A percentile compares a stretch with the other conserved stretches of the same genome.
These are phyloP conservation scores for Tetrapisispora namnaoensis DNA, from an alignment of 805 yeast species.

Conservation along the genomic window DNA sequence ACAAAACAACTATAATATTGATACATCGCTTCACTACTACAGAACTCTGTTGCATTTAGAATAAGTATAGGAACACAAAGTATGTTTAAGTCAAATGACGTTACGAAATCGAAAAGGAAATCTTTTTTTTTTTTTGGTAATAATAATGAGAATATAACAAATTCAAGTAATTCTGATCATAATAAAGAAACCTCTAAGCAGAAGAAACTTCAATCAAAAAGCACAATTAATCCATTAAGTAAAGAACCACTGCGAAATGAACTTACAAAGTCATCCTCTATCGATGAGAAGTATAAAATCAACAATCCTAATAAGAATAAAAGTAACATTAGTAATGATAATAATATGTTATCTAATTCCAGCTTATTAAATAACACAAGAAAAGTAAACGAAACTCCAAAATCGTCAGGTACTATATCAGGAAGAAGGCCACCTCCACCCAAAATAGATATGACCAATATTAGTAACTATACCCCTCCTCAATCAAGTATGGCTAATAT, in stretches of 20 bases:
- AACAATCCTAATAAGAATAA: neutral
- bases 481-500: neutral
- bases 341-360: neutral
- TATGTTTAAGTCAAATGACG: conserved; percentile 9
- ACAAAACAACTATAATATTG: too few relatives aligned
- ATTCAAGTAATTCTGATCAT: conserved; percentile 9
- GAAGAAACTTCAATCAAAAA: neutral
- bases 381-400: too few relatives aligned
- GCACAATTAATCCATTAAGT: neutral
- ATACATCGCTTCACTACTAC: too few relatives aligned
- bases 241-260: neutral
- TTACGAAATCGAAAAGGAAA: conserved; percentile 10
- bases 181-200: neutral
- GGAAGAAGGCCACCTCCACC: conserved; percentile 11
- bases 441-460: neutral
- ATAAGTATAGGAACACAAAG: neutral
- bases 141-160: neutral
- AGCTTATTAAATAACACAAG: neutral
- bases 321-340: neutral
- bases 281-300: neutral
- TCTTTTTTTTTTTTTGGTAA: conserved; percentile 18
- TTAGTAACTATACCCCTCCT: neutral
- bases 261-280: neutral
- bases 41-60: neutral
- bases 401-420: neutral